phyloP scores from a whole-genome alignment of 2,329 filamentous ascomycete genomes.

The Penicillium hesseltinei region DNA sequence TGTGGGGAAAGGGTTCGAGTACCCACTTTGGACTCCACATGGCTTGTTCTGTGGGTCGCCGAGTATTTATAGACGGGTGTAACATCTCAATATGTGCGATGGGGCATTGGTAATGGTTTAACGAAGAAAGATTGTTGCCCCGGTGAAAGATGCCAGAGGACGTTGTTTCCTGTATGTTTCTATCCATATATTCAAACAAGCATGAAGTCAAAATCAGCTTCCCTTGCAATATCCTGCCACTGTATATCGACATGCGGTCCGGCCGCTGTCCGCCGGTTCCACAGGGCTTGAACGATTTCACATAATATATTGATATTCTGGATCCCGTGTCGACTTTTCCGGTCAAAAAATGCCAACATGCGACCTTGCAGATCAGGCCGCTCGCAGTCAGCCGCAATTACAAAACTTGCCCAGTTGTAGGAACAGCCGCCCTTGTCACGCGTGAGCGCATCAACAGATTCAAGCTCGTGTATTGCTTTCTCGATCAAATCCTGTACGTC shows the following conservation, averaged over 20 bases:
- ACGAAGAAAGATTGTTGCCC: not conserved
- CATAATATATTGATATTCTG: constrained; percentile 33
- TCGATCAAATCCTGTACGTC: constrained; percentile 34
- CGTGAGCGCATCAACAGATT: constrained; percentile 31
- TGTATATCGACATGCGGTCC: constrained; percentile 21
- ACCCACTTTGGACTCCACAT: not conserved
- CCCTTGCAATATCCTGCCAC: constrained; percentile 36
- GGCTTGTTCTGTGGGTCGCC: not conserved
- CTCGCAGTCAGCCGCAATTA: constrained; percentile 38
- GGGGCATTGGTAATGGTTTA: not conserved
- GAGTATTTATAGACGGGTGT: not conserved
- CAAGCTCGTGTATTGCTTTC: constrained; percentile 32
- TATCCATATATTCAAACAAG: constrained; percentile 20
- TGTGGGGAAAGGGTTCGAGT: not conserved
- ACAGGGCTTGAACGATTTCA: constrained; percentile 34
- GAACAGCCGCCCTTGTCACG: constrained; percentile 33
- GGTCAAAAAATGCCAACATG: constrained; percentile 33
- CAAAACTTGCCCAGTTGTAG: constrained; percentile 39
- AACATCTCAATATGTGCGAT: not conserved
- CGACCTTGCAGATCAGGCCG: constrained; percentile 25
- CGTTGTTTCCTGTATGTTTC: not conserved
- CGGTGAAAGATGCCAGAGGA: not conserved
- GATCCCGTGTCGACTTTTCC: constrained; percentile 37
- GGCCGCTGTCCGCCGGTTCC: constrained; percentile 25
- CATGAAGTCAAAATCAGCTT: constrained; percentile 37